Conservation (phyloP, 2,329 filamentous ascomycete species). For the Ophiostoma triangulosporum region DNA sequence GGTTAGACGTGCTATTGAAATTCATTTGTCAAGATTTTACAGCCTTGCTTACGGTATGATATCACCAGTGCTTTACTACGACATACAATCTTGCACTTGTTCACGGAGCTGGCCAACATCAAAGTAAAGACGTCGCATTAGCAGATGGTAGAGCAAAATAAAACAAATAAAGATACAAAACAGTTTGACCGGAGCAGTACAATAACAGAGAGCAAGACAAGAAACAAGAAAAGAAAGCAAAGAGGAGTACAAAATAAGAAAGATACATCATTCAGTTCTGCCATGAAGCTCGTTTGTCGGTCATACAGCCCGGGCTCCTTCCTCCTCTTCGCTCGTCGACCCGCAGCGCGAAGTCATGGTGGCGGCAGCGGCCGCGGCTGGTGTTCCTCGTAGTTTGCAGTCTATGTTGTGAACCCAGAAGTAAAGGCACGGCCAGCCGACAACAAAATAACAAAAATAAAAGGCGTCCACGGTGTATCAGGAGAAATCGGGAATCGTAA, state of each 20-base stretch:
- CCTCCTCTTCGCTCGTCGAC: slow-evolving; percentile 7
- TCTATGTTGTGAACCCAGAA: slow-evolving; percentile 10
- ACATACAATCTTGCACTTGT: too few species aligned
- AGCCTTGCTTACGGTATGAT: too few species aligned
- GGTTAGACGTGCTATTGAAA: too few species aligned
- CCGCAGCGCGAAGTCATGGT: neutral
- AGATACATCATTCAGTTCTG: neutral
- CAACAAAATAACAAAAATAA: slow-evolving; percentile 1
- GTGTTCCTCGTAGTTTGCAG: slow-evolving; percentile 9
- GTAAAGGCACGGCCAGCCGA: slow-evolving; percentile 12
- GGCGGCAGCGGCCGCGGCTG: slow-evolving; percentile 1
- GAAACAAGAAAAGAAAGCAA: neutral
- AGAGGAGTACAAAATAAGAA: neutral
- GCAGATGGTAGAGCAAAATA: neutral
- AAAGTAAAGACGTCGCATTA: too few species aligned
- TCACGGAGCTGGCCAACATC: too few species aligned
- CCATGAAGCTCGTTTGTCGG: slow-evolving; percentile 10
- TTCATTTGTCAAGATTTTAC: too few species aligned
- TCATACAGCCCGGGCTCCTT: slow-evolving; percentile 10
- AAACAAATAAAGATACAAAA: neutral
- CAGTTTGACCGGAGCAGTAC: neutral
- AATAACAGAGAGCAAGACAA: neutral
- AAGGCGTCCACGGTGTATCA: neutral
- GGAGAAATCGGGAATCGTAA: neutral
- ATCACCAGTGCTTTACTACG: too few species aligned